Percentiles rank a stretch among this genome's conserved stretches.
Conservation (phyloP, 768 basidiomycete genomes). For the Multifurca ochricompacta region DNA sequence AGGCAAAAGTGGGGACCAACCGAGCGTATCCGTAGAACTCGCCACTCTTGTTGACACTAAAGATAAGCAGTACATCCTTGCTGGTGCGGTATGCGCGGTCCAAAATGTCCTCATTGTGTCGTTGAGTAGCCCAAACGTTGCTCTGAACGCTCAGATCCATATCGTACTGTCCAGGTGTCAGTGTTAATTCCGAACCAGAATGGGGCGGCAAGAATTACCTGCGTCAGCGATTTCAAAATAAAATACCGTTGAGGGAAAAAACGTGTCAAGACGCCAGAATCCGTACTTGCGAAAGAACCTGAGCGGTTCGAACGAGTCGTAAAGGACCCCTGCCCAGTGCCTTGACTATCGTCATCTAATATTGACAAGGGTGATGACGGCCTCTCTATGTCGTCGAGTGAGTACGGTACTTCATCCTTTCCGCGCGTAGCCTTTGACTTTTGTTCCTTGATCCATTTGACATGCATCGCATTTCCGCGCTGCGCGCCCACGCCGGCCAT, state of each 20-base stretch:
- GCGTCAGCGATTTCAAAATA: slow-evolving; percentile 82
- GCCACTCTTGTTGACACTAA: slow-evolving; percentile 89
- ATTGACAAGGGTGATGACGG: slow-evolving; percentile 28
- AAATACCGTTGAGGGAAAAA: slow-evolving; percentile 89
- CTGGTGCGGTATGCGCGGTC: slow-evolving; percentile 93
- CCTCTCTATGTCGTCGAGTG: slow-evolving; percentile 17
- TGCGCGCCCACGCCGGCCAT: slow-evolving; percentile 89
- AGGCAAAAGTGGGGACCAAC: slow-evolving; percentile 33
- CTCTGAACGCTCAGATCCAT: slow-evolving; percentile 71
- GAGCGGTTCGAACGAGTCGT: slow-evolving; percentile 46
- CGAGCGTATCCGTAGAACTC: slow-evolving; percentile 92
- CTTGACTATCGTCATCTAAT: slow-evolving; percentile 33
- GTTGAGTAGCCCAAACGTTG: slow-evolving; percentile 88
- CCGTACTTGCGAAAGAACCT: slow-evolving; percentile 71
- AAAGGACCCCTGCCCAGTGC: slow-evolving; percentile 12
- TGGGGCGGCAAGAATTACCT: slow-evolving; percentile 39
- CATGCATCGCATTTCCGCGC: slow-evolving; percentile 78
- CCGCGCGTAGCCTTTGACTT: slow-evolving; percentile 31
- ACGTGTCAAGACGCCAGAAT: slow-evolving; percentile 65
- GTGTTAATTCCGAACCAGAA: not conserved
- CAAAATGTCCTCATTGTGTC: slow-evolving; percentile 83
- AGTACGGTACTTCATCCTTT: slow-evolving; percentile 7
- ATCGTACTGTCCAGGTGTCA: slow-evolving; percentile 44
- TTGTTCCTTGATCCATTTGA: slow-evolving; percentile 67
- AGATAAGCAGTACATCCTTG: slow-evolving; percentile 80